These are phyloP conservation scores for Agmasoma carcini DNA, from an alignment of 371 early-diverging fungal species.

Conservation along the genomic window DNA sequence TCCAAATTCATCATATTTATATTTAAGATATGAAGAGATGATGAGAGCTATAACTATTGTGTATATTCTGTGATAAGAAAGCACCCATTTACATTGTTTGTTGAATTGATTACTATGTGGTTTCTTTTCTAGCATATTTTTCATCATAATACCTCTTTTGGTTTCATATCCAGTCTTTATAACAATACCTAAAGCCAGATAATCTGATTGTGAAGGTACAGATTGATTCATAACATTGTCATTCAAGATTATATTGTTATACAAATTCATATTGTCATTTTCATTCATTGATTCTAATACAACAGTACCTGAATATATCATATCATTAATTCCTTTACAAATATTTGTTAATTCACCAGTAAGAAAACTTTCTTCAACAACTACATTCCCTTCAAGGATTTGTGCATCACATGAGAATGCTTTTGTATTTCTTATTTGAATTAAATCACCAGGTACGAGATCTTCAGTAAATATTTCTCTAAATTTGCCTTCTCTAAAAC, in stretches of 20 bases:
- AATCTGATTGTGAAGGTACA: conserved; percentile 53
- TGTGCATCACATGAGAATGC: conserved; percentile 77
- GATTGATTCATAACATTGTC: conserved; percentile 51
- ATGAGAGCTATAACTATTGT: conserved; percentile 54
- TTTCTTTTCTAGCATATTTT: conserved; percentile 79
- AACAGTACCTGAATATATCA: conserved; percentile 38
- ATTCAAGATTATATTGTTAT: conserved; percentile 70
- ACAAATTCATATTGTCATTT: conserved; percentile 18
- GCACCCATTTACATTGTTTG: conserved; percentile 59
- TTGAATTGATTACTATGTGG: conserved; percentile 80
- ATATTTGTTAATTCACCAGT: conserved; percentile 87
- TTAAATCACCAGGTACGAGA: conserved; percentile 45
- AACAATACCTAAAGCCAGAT: conserved; percentile 61
- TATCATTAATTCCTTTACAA: conserved; percentile 56
- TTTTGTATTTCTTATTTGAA: conserved; percentile 32
- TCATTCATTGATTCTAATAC: conserved; percentile 15
- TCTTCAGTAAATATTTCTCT: conserved; percentile 17
- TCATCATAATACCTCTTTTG: conserved; percentile 76
- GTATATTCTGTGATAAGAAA: conserved; percentile 6
- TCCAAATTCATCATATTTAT: not conserved
- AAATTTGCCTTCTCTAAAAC: conserved; percentile 31
- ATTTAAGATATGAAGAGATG: conserved; percentile 1
- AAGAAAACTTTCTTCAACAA: conserved; percentile 91
- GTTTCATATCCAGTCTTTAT: conserved; percentile 87
- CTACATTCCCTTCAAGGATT: conserved; percentile 80